Percentiles rank a stretch among this genome's conserved stretches.
phyloP scores from a whole-genome alignment of 768 basidiomycete genomes.

The Kockovaella imperatae region DNA sequence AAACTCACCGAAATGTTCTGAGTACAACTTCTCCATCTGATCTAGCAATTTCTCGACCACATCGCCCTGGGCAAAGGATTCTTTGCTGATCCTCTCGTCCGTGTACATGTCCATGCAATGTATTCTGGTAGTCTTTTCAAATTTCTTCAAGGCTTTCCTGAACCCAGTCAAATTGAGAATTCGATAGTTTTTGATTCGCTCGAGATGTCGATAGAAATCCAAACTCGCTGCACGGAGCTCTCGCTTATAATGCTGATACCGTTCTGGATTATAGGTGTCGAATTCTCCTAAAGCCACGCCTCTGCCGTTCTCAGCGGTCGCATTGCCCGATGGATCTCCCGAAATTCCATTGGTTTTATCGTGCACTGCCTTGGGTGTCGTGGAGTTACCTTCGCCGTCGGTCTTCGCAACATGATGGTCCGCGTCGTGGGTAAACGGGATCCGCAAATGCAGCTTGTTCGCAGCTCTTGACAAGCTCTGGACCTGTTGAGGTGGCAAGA shows the following conservation, averaged over 20 bases:
- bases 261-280: slow-evolving; percentile 63
- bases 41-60: slow-evolving; percentile 60
- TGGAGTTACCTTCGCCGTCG: background rate
- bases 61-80: slow-evolving; percentile 60
- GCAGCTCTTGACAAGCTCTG: slow-evolving; percentile 9
- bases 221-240: slow-evolving; percentile 72
- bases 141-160: slow-evolving; percentile 72
- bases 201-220: slow-evolving; percentile 79
- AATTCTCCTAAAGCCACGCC: too few species aligned
- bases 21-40: slow-evolving; percentile 69
- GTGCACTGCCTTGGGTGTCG: too few species aligned
- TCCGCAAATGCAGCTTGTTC: slow-evolving; percentile 7
- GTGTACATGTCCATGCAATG: slow-evolving; percentile 69
- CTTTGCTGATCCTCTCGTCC: slow-evolving; percentile 65
- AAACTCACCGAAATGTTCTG: slow-evolving; percentile 63
- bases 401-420: background rate
- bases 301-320: too few species aligned
- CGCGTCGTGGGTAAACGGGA: too few species aligned
- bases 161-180: slow-evolving; percentile 85
- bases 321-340: too few species aligned
- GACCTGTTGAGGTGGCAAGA: slow-evolving; percentile 1
- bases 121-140: slow-evolving; percentile 73
- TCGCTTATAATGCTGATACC: slow-evolving; percentile 76
- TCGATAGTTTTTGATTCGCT: slow-evolving; percentile 80
- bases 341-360: too few species aligned